phyloP scores from a whole-genome alignment of 495 filamentous ascomycete genomes.

The Coniosporium apollinis region DNA sequence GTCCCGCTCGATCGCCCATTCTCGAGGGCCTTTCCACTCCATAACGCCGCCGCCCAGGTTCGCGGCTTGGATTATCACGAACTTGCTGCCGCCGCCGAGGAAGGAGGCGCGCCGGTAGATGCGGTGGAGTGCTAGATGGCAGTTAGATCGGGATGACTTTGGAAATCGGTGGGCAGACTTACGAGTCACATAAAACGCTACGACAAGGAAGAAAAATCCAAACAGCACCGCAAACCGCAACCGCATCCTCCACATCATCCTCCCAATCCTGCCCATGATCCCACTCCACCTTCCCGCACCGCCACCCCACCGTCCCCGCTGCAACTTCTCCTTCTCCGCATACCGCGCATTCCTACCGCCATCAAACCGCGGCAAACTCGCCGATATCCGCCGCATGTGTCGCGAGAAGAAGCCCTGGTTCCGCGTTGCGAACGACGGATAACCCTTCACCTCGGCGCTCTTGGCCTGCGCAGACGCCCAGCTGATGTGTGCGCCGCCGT shows the following conservation, averaged over 20 bases:
- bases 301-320: slow-evolving; percentile 29
- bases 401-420: slow-evolving; percentile 71
- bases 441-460: slow-evolving; percentile 55
- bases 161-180: slow-evolving; percentile 19
- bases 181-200: slow-evolving; percentile 56
- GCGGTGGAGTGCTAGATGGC: slow-evolving; percentile 22
- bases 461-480: slow-evolving; percentile 70
- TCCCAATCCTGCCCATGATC: slow-evolving; percentile 19
- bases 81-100: slow-evolving; percentile 74
- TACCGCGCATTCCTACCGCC: slow-evolving; percentile 25
- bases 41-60: slow-evolving; percentile 95
- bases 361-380: slow-evolving; percentile 55
- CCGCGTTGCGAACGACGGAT: slow-evolving; percentile 64
- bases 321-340: slow-evolving; percentile 64
- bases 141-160: slow-evolving; percentile 21
- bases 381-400: slow-evolving; percentile 58
- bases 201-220: slow-evolving; percentile 41
- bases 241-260: slow-evolving; percentile 34
- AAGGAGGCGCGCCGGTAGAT: slow-evolving; percentile 37
- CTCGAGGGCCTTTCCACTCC: slow-evolving; percentile 94
- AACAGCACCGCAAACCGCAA: slow-evolving; percentile 41
- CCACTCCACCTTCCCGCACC: slow-evolving; percentile 19
- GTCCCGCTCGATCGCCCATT: slow-evolving; percentile 97
- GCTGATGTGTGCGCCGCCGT: slow-evolving; percentile 40
- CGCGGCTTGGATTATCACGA: slow-evolving; percentile 83